Evolutionary conservation across 148 eudicot genomes (phyloP).

Genomic region (Tetragonia tetragonoides): DNA sequence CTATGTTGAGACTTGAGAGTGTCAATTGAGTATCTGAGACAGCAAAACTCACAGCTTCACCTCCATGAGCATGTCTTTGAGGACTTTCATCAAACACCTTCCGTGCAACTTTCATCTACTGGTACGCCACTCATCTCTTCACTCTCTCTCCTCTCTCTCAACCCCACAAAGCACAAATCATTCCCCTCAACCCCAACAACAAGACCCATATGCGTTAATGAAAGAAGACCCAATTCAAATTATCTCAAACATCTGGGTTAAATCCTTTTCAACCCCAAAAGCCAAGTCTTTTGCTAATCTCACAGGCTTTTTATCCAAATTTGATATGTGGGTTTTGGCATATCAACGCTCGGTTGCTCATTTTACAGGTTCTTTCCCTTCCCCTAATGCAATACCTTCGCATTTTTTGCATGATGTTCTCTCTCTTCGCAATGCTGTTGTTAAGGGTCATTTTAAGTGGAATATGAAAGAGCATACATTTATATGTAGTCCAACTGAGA

Average conservation of each 20-base stretch:
- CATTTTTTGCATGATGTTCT: constrained; percentile 45
- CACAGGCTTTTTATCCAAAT: constrained; percentile 73
- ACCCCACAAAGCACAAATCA: constrained; percentile 18
- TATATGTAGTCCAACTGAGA: constrained; percentile 49
- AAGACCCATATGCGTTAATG: constrained; percentile 53
- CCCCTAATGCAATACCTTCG: constrained; percentile 47
- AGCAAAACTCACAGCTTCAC: too few relatives aligned
- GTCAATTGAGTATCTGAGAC: too few relatives aligned
- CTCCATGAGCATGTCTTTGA: background rate
- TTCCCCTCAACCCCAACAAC: constrained; percentile 22
- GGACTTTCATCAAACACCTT: constrained; percentile 1
- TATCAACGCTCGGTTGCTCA: constrained; percentile 85
- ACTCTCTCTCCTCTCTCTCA: constrained; percentile 12
- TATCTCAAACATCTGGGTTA: constrained; percentile 71
- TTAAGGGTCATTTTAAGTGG: constrained; percentile 54
- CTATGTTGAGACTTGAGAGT: too few relatives aligned
- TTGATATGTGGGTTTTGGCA: constrained; percentile 82
- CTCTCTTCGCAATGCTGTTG: constrained; percentile 66
- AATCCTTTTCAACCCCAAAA: constrained; percentile 45
- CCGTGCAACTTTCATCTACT: background rate
- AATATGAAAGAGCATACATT: constrained; percentile 36
- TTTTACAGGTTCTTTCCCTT: constrained; percentile 63
- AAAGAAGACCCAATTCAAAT: constrained; percentile 73
- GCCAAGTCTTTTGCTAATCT: constrained; percentile 55
- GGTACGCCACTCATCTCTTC: background rate